A percentile compares a stretch with the other conserved stretches of the same genome.
Conservation (phyloP, 2,329 filamentous ascomycete genomes). For the Scleromitrula shiraiana region DNA sequence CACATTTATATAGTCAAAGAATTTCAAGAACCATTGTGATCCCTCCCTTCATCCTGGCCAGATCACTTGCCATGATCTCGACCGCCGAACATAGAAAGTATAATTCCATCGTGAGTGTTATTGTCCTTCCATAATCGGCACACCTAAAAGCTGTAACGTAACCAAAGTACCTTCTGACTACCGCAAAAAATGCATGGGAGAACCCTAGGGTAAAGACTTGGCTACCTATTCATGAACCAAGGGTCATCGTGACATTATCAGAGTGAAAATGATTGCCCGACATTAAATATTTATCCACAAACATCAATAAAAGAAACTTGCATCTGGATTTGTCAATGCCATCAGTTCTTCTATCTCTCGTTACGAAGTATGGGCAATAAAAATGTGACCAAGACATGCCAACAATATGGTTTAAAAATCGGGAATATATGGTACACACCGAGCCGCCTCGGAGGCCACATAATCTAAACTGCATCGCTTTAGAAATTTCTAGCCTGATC, state of each 20-base stretch:
- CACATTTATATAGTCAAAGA: neutral
- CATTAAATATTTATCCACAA: no score
- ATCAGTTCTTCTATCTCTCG: neutral
- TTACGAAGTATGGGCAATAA: neutral
- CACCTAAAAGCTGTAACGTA: neutral
- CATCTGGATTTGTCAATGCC: neutral
- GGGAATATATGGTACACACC: neutral
- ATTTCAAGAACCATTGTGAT: neutral
- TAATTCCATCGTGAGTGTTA: neutral
- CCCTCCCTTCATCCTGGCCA: neutral
- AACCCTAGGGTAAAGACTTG: neutral
- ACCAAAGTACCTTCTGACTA: constrained; percentile 7
- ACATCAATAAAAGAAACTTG: no score
- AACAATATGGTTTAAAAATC: neutral
- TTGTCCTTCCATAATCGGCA: neutral
- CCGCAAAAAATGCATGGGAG: constrained; percentile 3
- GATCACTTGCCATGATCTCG: constrained; percentile 5
- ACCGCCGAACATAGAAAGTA: neutral
- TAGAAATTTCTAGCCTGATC: no score
- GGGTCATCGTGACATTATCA: neutral
- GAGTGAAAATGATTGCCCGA: no score
- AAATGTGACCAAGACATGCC: neutral
- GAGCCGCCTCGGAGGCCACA: neutral
- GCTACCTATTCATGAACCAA: neutral
- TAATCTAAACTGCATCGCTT: neutral